Conservation (phyloP, 1,139 yeast species). For the Candida freyschussii region DNA sequence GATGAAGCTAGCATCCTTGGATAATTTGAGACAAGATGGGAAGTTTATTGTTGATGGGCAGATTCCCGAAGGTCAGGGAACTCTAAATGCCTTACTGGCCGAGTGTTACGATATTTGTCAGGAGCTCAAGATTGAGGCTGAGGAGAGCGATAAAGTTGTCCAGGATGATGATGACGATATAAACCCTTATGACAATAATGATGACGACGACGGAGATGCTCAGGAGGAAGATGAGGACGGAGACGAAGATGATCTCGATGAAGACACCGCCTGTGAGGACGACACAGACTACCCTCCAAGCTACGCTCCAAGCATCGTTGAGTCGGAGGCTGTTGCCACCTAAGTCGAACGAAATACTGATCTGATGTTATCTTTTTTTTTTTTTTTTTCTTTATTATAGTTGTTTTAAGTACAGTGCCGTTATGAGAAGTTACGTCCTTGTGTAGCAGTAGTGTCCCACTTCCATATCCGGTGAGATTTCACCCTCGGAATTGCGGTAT, state of each 20-base stretch:
- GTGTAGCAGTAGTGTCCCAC: no score
- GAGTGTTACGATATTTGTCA: conserved; percentile 93
- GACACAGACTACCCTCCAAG: conserved; percentile 16
- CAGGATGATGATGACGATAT: conserved; percentile 16
- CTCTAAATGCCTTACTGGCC: conserved; percentile 80
- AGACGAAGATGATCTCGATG: conserved; percentile 15
- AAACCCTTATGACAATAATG: conserved; percentile 12
- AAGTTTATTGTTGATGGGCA: conserved; percentile 82
- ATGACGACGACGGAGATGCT: conserved; percentile 16
- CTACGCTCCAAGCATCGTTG: conserved; percentile 22
- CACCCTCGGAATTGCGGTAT: no score
- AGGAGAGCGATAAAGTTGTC: conserved; percentile 38
- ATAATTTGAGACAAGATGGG: conserved; percentile 82
- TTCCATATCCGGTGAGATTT: no score
- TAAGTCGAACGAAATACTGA: no score
- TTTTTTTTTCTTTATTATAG: no score
- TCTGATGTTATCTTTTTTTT: no score
- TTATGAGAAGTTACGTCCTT: no score
- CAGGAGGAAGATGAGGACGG: conserved; percentile 24
- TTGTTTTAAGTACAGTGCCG: no score
- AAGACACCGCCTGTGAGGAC: conserved; percentile 7
- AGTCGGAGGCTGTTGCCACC: conserved; percentile 5
- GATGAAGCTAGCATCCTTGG: conserved; percentile 85
- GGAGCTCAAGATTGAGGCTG: conserved; percentile 84
- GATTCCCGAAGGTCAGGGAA: conserved; percentile 96